Conservation (phyloP, 352 stramenopile genomes). For the Phytophthora sojae region DNA sequence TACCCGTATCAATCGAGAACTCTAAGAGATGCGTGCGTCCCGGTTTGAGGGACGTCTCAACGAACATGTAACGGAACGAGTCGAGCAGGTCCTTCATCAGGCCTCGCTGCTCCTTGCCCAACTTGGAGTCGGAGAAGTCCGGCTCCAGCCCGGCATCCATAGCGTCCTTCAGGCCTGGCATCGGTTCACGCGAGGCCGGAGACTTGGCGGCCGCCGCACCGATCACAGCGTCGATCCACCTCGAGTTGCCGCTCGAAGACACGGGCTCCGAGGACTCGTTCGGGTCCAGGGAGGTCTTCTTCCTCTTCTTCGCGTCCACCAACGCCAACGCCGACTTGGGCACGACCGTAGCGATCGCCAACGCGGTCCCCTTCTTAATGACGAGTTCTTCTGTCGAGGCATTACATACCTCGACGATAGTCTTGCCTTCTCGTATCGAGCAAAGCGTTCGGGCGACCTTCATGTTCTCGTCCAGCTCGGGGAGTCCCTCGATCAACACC, state of each 20-base stretch:
- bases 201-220: not conserved
- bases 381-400: not conserved
- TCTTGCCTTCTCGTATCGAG: not conserved
- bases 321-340: constrained; percentile 1
- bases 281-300: not conserved
- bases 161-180: not conserved
- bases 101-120: not conserved
- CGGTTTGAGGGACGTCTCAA: not conserved
- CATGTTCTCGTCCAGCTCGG: not conserved
- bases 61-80: not conserved
- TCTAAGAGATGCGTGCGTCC: constrained; percentile 4
- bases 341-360: not conserved
- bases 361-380: not conserved
- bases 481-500: not conserved
- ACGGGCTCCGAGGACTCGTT: too few relatives aligned
- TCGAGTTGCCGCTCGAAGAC: not conserved
- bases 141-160: not conserved
- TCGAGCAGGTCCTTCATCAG: not conserved
- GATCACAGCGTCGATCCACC: not conserved
- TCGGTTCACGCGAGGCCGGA: not conserved
- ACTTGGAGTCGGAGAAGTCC: not conserved
- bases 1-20: constrained; percentile 4
- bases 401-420: constrained; percentile 1
- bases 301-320: not conserved
- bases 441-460: constrained; percentile 1